Evolutionary conservation across 768 basidiomycete species (phyloP).

Genomic region (Phylloporus arenicola): DNA sequence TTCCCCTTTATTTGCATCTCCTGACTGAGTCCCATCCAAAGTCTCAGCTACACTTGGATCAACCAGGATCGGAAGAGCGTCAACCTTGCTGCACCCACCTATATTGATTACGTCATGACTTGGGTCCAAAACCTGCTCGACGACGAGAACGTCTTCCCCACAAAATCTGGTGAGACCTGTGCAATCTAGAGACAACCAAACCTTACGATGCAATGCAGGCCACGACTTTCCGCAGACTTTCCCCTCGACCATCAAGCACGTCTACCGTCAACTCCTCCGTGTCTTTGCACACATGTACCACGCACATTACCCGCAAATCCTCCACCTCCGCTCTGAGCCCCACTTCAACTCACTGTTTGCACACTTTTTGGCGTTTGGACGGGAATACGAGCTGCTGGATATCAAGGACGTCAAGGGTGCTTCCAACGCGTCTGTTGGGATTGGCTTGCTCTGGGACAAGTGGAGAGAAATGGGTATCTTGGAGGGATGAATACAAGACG

Average conservation of each 20-base stretch:
- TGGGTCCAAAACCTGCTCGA: constrained; percentile 92
- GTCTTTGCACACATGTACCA: constrained; percentile 98
- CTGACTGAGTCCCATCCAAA: constrained; percentile 25
- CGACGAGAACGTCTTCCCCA: constrained; percentile 92
- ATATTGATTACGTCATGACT: constrained; percentile 97
- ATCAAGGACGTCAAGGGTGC: constrained; percentile 81
- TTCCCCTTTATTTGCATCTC: neutral
- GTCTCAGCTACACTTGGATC: constrained; percentile 92
- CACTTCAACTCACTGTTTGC: constrained; percentile 98
- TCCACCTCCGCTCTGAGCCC: constrained; percentile 89
- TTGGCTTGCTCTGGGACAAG: constrained; percentile 78
- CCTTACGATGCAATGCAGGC: constrained; percentile 41
- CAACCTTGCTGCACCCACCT: constrained; percentile 85
- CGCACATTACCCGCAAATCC: constrained; percentile 85
- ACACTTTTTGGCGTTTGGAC: constrained; percentile 94
- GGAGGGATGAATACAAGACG: constrained; percentile 30
- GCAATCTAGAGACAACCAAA: neutral
- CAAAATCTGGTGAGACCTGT: constrained; percentile 72
- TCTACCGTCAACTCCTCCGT: constrained; percentile 94
- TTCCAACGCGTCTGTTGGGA: constrained; percentile 55
- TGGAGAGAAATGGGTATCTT: constrained; percentile 86
- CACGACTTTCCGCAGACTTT: constrained; percentile 85
- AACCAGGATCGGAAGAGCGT: constrained; percentile 88
- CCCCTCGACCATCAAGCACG: constrained; percentile 85
- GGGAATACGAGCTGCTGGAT: constrained; percentile 88